These are phyloP conservation scores for Clarireedia paspali DNA, from an alignment of 2,329 filamentous ascomycete genomes.

Conservation along the genomic window DNA sequence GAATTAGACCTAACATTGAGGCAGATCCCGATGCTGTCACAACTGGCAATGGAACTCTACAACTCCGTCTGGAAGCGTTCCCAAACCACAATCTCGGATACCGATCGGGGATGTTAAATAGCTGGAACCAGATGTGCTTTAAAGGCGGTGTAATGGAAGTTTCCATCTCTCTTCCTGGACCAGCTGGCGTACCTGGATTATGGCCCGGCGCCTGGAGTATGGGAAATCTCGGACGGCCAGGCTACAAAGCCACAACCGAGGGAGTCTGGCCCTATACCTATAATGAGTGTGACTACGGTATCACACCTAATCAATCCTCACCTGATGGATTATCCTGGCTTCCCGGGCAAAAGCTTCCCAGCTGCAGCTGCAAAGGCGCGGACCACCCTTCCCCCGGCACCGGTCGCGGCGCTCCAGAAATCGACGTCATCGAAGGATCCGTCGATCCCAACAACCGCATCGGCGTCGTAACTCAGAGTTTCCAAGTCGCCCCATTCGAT, in stretches of 20 bases:
- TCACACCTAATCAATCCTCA: constrained; percentile 63
- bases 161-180: constrained; percentile 43
- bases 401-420: constrained; percentile 60
- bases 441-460: constrained; percentile 31
- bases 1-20: background rate
- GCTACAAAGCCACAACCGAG: constrained; percentile 43
- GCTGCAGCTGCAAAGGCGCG: constrained; percentile 54
- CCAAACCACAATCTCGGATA: constrained; percentile 38
- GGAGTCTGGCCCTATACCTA: constrained; percentile 49
- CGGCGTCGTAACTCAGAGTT: constrained; percentile 32
- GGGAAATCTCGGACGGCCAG: constrained; percentile 45
- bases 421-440: constrained; percentile 60
- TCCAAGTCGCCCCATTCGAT: constrained; percentile 33
- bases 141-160: constrained; percentile 46
- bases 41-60: constrained; percentile 38
- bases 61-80: constrained; percentile 39
- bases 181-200: constrained; percentile 39
- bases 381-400: constrained; percentile 60
- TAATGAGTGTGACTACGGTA: constrained; percentile 50
- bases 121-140: constrained; percentile 47
- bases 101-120: constrained; percentile 44
- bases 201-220: constrained; percentile 49
- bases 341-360: constrained; percentile 60
- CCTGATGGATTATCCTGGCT: constrained; percentile 56
- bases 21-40: constrained; percentile 38